Percentiles rank a stretch among this genome's conserved stretches.
Evolutionary conservation across 306 rosid species (phyloP).

Genomic region (Prosopis cineraria): DNA sequence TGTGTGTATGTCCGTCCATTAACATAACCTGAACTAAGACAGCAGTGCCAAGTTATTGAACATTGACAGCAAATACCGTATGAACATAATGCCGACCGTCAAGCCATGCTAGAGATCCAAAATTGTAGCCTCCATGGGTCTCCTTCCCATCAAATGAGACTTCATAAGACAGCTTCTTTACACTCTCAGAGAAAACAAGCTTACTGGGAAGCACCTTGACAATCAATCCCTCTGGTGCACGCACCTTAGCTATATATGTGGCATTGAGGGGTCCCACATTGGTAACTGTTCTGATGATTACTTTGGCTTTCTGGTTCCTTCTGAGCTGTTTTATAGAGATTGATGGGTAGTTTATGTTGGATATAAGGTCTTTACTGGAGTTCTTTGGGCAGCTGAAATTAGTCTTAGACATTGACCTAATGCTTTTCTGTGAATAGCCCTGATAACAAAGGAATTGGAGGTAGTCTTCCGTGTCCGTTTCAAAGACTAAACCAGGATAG

Average conservation of each 20-base stretch:
- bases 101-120: slow-evolving; percentile 80
- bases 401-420: slow-evolving; percentile 60
- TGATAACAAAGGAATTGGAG: slow-evolving; percentile 75
- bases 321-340: slow-evolving; percentile 63
- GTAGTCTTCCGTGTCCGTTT: slow-evolving; percentile 55
- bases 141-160: slow-evolving; percentile 69
- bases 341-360: slow-evolving; percentile 85
- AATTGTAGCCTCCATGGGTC: slow-evolving; percentile 72
- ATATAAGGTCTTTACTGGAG: slow-evolving; percentile 67
- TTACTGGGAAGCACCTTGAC: slow-evolving; percentile 68
- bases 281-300: slow-evolving; percentile 70
- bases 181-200: slow-evolving; percentile 54
- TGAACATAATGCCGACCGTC: slow-evolving; percentile 71
- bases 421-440: slow-evolving; percentile 64
- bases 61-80: slow-evolving; percentile 69
- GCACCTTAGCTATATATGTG: slow-evolving; percentile 67
- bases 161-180: slow-evolving; percentile 50
- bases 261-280: slow-evolving; percentile 72
- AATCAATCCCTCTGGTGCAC: slow-evolving; percentile 59
- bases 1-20: background rate
- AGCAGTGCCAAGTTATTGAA: slow-evolving; percentile 40
- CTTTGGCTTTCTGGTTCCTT: slow-evolving; percentile 42
- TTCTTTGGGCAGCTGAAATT: slow-evolving; percentile 71
- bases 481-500: slow-evolving; percentile 84
- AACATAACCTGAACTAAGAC: background rate